Percentiles rank a stretch among this genome's conserved stretches.
Evolutionary conservation across 441 rosid genomes (phyloP).

Genomic region (Rhodomyrtus psidioides): DNA sequence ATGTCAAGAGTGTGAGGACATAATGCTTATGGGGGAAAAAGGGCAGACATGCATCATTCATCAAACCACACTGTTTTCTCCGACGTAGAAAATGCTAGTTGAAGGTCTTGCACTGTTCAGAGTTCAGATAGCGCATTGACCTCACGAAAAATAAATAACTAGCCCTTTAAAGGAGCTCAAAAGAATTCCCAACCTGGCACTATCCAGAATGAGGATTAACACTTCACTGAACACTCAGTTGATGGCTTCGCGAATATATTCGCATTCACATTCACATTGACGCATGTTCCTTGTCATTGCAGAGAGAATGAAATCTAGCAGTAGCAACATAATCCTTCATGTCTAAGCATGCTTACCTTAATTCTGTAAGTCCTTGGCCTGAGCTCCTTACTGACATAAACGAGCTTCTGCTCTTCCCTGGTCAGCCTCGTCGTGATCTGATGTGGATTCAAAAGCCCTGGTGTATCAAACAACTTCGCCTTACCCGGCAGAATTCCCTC

Average conservation of each 20-base stretch:
- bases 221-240: not conserved
- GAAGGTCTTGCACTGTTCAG: not conserved
- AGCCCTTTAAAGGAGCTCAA: not conserved
- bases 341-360: slow-evolving; percentile 44
- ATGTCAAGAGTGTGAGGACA: not conserved
- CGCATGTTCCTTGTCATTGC: not conserved
- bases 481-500: slow-evolving; percentile 79
- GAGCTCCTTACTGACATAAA: slow-evolving; percentile 64
- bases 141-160: not conserved
- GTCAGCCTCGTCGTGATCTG: slow-evolving; percentile 81
- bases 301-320: not conserved
- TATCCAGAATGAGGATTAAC: not conserved
- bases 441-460: slow-evolving; percentile 74
- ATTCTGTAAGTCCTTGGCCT: slow-evolving; percentile 88
- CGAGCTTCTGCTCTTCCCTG: slow-evolving; percentile 86
- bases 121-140: not conserved
- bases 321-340: not conserved
- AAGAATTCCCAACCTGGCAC: not conserved
- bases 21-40: not conserved
- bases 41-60: not conserved
- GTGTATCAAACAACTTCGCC: slow-evolving; percentile 84
- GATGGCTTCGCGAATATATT: not conserved
- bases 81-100: not conserved
- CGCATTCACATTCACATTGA: not conserved
- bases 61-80: not conserved